Percentiles rank a stretch among this genome's conserved stretches.
These are phyloP conservation scores for Colletotrichum zoysiae DNA, from an alignment of 2,329 filamentous ascomycete genomes.

Conservation along the genomic window DNA sequence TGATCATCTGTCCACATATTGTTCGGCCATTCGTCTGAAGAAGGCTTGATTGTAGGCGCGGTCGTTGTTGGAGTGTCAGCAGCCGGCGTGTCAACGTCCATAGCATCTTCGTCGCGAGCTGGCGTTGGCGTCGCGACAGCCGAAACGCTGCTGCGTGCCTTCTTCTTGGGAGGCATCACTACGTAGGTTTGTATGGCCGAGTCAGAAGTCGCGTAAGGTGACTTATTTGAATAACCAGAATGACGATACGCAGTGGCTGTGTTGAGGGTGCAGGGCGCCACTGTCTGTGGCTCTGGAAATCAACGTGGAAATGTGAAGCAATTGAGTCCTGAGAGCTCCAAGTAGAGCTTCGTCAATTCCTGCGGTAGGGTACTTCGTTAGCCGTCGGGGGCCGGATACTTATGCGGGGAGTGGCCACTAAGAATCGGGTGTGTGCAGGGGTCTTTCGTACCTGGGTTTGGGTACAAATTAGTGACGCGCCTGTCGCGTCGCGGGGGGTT, in stretches of 20 bases:
- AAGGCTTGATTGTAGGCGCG: conserved; percentile 56
- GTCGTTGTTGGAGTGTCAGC: conserved; percentile 62
- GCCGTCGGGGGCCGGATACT: conserved; percentile 16
- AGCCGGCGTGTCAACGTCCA: conserved; percentile 69
- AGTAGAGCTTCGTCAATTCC: conserved; percentile 8
- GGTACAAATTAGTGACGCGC: conserved; percentile 21
- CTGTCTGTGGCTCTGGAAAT: background rate
- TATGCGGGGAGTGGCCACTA: conserved; percentile 22
- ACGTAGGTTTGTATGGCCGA: conserved; percentile 9
- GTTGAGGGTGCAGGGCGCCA: background rate
- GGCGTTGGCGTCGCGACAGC: conserved; percentile 69
- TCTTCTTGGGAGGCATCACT: conserved; percentile 79
- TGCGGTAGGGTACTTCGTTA: conserved; percentile 16
- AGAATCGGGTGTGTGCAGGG: conserved; percentile 13
- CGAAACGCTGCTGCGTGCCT: conserved; percentile 66
- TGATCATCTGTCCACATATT: conserved; percentile 97
- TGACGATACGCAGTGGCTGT: background rate
- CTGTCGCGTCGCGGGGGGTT: conserved; percentile 30
- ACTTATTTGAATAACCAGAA: background rate
- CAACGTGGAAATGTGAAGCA: conserved; percentile 3
- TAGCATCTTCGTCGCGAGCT: conserved; percentile 68
- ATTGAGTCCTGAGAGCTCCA: conserved; percentile 6
- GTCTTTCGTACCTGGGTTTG: conserved; percentile 3
- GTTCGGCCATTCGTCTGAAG: conserved; percentile 58
- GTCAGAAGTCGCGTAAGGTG: background rate